Evolutionary conservation across 169 alveolate genomes (phyloP).

Genomic region (Plasmodium blacklocki): DNA sequence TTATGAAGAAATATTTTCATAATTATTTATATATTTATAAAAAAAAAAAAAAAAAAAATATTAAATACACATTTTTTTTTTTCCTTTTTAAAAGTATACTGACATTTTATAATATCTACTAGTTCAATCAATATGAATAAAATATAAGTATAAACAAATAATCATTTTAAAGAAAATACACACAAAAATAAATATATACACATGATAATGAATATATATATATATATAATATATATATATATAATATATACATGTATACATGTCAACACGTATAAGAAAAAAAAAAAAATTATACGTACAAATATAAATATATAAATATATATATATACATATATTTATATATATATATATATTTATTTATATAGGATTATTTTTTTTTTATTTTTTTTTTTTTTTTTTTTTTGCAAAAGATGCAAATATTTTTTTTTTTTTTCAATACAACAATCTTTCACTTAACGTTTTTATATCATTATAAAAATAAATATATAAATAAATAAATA

Average conservation of each 20-base stretch:
- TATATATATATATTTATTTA: background rate
- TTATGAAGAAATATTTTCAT: conserved; percentile 55
- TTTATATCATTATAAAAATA: too few relatives aligned
- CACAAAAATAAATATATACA: background rate
- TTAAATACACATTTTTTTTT: background rate
- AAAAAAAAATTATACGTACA: background rate
- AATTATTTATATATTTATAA: background rate
- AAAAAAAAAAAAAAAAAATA: too few relatives aligned
- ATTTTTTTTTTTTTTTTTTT: background rate
- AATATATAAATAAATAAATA: too few relatives aligned
- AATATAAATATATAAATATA: background rate
- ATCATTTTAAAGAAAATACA: background rate
- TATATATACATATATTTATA: background rate
- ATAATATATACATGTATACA: too few relatives aligned
- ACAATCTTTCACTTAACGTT: background rate
- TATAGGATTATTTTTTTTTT: background rate
- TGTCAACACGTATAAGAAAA: background rate
- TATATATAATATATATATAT: background rate
- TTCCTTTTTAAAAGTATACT: background rate
- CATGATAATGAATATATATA: background rate
- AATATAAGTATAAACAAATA: background rate
- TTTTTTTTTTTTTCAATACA: conserved; percentile 15
- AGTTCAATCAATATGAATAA: background rate
- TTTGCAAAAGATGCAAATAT: conserved; percentile 17
- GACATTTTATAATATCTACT: background rate